Evolutionary conservation across 2,329 filamentous ascomycete genomes (phyloP), one percentile per base, ranked within the genome.

Genomic region (Fusarium kyushuense): DNA sequence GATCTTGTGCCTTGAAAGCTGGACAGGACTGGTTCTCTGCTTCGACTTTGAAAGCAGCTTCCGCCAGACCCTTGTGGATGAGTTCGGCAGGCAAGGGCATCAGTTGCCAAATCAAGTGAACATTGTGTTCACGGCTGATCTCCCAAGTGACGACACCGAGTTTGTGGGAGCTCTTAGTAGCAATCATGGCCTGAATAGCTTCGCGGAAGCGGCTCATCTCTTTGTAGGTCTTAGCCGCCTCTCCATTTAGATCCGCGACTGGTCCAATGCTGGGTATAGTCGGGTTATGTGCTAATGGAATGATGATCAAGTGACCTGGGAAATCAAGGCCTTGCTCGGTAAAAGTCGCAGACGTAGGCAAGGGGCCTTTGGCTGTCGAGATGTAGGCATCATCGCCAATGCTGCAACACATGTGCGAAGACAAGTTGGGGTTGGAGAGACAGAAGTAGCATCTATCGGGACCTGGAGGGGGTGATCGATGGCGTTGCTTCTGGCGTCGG

Each of bases 21-120:
- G 88, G 87, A 57, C 87, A 86, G 57, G 82, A 78, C 46, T 83
- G 76, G 71, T 97, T 96, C 76, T 97, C 92, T 0, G 93, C 94
- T 75, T 97, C 89, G 2, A 96, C 92, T 54, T 90, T 90, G 81
- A 99, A 97, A 0, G 90, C 95, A 1, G 92, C 93, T 77, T 97
- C 93, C 1, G 97, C 92, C 2, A 97, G 83, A 0, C 92, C 92
- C 46, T 89, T 88, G 21, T 80, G 82, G 51, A 97, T 86, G 43
- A 93, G 81, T 12, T 91, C 84, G 0, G 86, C 82, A 0, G 91
- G 87, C 1, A 96, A 83, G 1, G 96, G 93, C 30, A 98, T 82
- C 71, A 96, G 91, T 79, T 99, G 96, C 96, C 94, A 97, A 75
- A 98, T 95, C 2, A 90, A 86, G 76, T 99, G 96, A 57, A 98